Base-by-base conservation (phyloP, 129 eudicot species). In the Chrysanthemum makinoi region DNA sequence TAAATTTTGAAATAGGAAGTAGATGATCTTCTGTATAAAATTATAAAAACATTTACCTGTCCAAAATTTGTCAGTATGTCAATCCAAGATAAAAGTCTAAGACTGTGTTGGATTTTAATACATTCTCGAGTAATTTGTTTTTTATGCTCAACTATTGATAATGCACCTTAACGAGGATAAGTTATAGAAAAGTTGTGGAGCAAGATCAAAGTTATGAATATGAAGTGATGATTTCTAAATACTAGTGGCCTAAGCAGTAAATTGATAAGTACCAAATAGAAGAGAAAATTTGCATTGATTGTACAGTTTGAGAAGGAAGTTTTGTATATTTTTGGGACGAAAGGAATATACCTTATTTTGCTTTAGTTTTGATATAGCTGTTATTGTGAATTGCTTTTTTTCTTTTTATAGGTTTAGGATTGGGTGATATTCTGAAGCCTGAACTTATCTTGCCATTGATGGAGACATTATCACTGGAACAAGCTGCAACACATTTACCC, bases 381-480 rank as follows among this genome's bases (percentile, higher is more conserved):
- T 18, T 55, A 56, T 47, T 65, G 24, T 22, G 30, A 66, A 24
- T 61, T 39, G 10, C 10, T 6, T 35, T 30, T 26, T 75, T 7
- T 58, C n/a, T n/a, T 39, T 48, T 65, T 35, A 2, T 70, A 95
- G 99, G 96, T 63, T 80, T 95, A 60, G 99, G 96, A 49, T 80
- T 95, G 72, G 97, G 88, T 59, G 97, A 95, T 88, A 86, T 95
- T 48, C 80, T 95, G 83, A 90, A 77, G 87, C 97, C 97, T 22
- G 99, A 95, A 58, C 71, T 95, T 69, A 57, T 95, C 65, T 79
- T 74, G 66, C 99, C 97, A 4, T 81, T 89, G 72, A 84, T 95
- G 59, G 89, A 87, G 57, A 85, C 81, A 54, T 72, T 84, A 33
- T 83, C 94, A 47, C 67, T 88, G 33, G 96, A 88, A 53, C 81